Evolutionary conservation across 2,329 filamentous ascomycete species (phyloP), one percentile per base, ranked within the genome.

Genomic region (Helotiales sp.): DNA sequence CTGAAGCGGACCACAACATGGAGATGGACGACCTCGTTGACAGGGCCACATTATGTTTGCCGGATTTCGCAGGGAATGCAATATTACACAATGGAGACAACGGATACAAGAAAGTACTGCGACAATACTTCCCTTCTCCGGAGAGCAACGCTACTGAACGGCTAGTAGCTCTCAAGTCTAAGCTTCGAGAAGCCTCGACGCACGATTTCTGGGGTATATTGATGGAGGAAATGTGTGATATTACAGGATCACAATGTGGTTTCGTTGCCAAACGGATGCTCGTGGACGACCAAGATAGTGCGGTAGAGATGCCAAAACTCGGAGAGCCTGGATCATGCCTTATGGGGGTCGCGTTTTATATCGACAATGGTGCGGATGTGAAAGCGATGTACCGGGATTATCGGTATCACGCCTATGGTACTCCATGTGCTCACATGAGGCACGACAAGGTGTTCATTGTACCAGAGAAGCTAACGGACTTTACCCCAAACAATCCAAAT

Each of bases 371-470:
- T 27, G 75, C 77, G 50, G 77, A 78, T 54, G 75, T 74, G 52
- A 77, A 79, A 60, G 75, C 79, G 24, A 77, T 84, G 51, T 75
- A 84, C 64, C 79, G 80, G 60, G 81, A 88, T 65, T 82, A 83
- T 73, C 83, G 84, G 62, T 88, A 87, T 71, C 80, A 84, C 64
- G 81, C 84, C 34, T 87, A 85, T 64, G 83, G 66, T 30, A 68
- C 85, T 61, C 86, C 86, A 4, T 87, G 86, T 70, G 81, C 81
- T 33, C 81, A 87, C 68, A 89, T 90, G 86, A 84, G 82, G 63
- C 83, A 89, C 69, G 86, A 89, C 73, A 88, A 89, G 70, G 83
- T 88, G 51, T 87, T 88, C 68, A 72, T 89, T 56, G 83, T 90
- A 22, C 84, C 86, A 0, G 82, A 88, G 55, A 77, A 79, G 40